phyloP scores from a whole-genome alignment of 2,329 filamentous ascomycete species.

The Aspergillus ochraceoroseus region DNA sequence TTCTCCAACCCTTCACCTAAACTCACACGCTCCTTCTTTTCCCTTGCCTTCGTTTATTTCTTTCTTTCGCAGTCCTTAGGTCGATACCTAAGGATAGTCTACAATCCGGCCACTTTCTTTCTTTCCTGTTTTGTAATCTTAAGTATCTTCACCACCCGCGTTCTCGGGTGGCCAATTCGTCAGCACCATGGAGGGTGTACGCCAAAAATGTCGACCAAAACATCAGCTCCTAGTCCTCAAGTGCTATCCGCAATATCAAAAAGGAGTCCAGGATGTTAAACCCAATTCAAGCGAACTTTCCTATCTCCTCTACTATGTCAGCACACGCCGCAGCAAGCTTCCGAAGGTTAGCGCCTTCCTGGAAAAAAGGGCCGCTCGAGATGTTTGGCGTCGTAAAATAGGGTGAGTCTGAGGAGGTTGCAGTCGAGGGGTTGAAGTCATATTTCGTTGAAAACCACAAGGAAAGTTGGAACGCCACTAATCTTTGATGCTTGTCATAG shows the following conservation, averaged over 20 bases:
- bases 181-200: slow-evolving; percentile 51
- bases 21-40: background rate
- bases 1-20: slow-evolving; percentile 3
- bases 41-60: background rate
- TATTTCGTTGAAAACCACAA: slow-evolving; percentile 13
- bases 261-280: slow-evolving; percentile 86
- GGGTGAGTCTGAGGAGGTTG: slow-evolving; percentile 55
- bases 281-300: slow-evolving; percentile 95
- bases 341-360: slow-evolving; percentile 93
- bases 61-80: no score
- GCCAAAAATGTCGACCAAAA: slow-evolving; percentile 72
- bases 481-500: slow-evolving; percentile 43
- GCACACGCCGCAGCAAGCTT: slow-evolving; percentile 88
- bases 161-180: background rate
- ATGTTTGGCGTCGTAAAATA: slow-evolving; percentile 83
- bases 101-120: background rate
- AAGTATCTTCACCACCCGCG: no score
- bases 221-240: slow-evolving; percentile 95
- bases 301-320: slow-evolving; percentile 95
- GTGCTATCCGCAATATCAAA: slow-evolving; percentile 90
- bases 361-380: slow-evolving; percentile 85
- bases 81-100: no score
- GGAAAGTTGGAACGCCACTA: background rate
- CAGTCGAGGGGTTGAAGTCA: background rate
- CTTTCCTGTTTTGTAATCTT: slow-evolving; percentile 1